Base-by-base conservation (phyloP, 2,329 filamentous ascomycete species). In the Penicillium sp. region DNA sequence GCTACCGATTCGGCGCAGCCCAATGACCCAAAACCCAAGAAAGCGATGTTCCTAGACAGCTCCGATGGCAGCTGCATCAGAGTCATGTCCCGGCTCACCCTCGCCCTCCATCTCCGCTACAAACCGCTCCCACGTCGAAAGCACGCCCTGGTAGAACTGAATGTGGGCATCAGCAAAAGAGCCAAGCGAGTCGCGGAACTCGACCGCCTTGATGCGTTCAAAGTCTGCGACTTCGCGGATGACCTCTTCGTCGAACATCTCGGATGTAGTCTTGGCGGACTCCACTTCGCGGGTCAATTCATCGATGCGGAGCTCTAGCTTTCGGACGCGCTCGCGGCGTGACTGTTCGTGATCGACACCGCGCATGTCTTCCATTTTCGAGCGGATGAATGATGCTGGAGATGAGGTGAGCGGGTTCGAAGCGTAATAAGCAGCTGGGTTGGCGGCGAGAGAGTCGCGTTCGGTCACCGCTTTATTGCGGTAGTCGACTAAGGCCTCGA, bases 341-440 rank as follows among this genome's bases (percentile, higher is more conserved):
- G 87, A 84, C 64, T 95, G 89, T 68, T 97, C 93, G 72, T 97
- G 93, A 70, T 99, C 93, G 3, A 99, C 91, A 12, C 93, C 93
- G 14, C 93, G 85, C 55, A 96, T 91, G 66, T 99, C 93, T 71
- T 99, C 93, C 64, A 99, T 87, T 72, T 97, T 97, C 67, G 87
- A 86, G 37, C 91, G 87, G 59, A 99, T 81, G 75, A 96, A 97
- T 3, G 88, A 86, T 11, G 86, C 88, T 0, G 90, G 87, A 0
- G 90, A 90, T 5, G 84, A 73, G 27, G 71, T 73, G 31, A 76
- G 66, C 6, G 72, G 69, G 55, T 74, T 75, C 2, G 71, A 72
- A 10, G 71, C 83, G 57, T 88, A 77, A 41, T 82, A 81, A 4
- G 78, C 75, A 38, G 74, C 72, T 34, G 80, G 79, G 54, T 86